Conservation (phyloP, 768 basidiomycete genomes). For the Termitomyces sp. region DNA sequence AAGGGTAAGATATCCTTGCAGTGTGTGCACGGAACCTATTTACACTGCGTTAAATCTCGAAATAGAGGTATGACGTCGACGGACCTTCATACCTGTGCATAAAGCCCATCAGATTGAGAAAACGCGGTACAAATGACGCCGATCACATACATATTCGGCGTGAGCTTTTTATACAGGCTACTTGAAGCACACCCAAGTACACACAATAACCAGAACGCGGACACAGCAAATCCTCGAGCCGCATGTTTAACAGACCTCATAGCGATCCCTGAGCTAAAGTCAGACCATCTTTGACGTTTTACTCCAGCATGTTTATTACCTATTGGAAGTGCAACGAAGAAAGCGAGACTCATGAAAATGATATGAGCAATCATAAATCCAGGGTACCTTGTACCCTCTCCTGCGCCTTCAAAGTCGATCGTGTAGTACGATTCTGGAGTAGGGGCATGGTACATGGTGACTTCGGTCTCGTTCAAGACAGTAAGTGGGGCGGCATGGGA, state of each 20-base stretch:
- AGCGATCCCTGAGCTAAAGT: constrained; percentile 53
- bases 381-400: constrained; percentile 44
- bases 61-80: constrained; percentile 13
- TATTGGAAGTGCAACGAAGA: constrained; percentile 76
- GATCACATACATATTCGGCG: constrained; percentile 72
- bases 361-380: constrained; percentile 69
- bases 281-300: not conserved
- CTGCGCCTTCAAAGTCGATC: constrained; percentile 61
- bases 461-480: constrained; percentile 75
- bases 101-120: constrained; percentile 13
- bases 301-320: constrained; percentile 35
- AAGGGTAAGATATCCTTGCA: constrained; percentile 51
- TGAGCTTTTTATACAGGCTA: constrained; percentile 68
- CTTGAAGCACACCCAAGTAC: constrained; percentile 63
- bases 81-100: constrained; percentile 58
- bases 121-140: constrained; percentile 8
- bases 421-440: constrained; percentile 82
- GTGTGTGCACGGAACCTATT: constrained; percentile 48
- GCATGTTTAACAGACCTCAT: constrained; percentile 74
- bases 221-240: constrained; percentile 49
- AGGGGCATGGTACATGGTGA: constrained; percentile 56
- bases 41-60: not conserved
- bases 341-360: constrained; percentile 70
- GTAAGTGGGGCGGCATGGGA: constrained; percentile 42
- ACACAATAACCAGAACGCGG: constrained; percentile 56